phyloP scores from a whole-genome alignment of 192 early-diverging fungal genomes.

The Rhizophagus prolifer region DNA sequence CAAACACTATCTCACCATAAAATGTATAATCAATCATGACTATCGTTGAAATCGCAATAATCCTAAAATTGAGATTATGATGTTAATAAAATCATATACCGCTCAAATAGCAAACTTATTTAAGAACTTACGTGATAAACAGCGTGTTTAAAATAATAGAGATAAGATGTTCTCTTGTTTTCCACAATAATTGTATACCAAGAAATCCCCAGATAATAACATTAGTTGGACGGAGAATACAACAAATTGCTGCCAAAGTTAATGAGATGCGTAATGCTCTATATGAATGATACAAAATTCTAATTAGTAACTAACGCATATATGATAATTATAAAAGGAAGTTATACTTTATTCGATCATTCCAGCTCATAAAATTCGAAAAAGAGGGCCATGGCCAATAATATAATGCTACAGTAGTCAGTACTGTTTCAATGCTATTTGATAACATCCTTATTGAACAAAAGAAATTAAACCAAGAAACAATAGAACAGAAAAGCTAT shows the following conservation, averaged over 20 bases:
- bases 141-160: conserved; percentile 36
- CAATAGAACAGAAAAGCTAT: conserved; percentile 54
- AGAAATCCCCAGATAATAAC: conserved; percentile 82
- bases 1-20: conserved; percentile 72
- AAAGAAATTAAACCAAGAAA: conserved; percentile 61
- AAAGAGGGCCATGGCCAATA: conserved; percentile 76
- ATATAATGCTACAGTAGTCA: conserved; percentile 75
- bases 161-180: conserved; percentile 7
- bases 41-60: conserved; percentile 49
- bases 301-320: not conserved
- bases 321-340: not conserved
- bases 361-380: not conserved
- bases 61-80: conserved; percentile 25
- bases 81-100: not conserved
- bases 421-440: conserved; percentile 70
- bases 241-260: conserved; percentile 71
- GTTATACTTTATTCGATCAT: conserved; percentile 3
- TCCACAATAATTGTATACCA: conserved; percentile 57
- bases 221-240: conserved; percentile 88
- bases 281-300: not conserved
- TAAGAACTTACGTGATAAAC: conserved; percentile 44
- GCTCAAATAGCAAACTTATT: not conserved
- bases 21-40: conserved; percentile 59
- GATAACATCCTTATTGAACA: conserved; percentile 54
- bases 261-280: conserved; percentile 49